Evolutionary conservation across 768 basidiomycete species (phyloP).

Genomic region (Bullera alba): DNA sequence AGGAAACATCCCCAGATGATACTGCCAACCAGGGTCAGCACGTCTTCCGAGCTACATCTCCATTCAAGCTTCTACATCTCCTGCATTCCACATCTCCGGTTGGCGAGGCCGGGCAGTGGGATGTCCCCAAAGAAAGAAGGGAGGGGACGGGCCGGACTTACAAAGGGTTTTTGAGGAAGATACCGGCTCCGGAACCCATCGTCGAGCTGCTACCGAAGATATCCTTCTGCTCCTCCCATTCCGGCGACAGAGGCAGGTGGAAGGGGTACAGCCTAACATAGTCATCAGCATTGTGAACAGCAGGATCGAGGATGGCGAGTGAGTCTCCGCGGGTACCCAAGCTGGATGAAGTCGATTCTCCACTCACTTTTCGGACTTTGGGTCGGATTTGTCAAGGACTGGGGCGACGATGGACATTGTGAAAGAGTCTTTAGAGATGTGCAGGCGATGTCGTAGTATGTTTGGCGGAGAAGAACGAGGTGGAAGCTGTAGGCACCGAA

Average conservation of each 20-base stretch:
- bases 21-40: conserved; percentile 14
- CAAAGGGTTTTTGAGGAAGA: conserved; percentile 40
- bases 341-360: neutral
- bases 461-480: too few relatives aligned
- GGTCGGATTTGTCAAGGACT: conserved; percentile 35
- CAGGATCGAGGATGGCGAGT: neutral
- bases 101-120: neutral
- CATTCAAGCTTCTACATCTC: neutral
- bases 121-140: neutral
- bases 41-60: too few relatives aligned
- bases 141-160: conserved; percentile 7
- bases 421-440: too few relatives aligned
- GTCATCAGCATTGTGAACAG: neutral
- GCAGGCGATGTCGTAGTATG: too few relatives aligned
- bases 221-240: conserved; percentile 32
- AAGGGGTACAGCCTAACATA: conserved; percentile 23
- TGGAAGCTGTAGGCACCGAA: too few relatives aligned
- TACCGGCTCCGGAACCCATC: conserved; percentile 38
- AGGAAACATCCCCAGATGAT: conserved; percentile 29
- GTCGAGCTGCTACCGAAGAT: conserved; percentile 23
- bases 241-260: conserved; percentile 26
- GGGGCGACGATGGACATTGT: conserved; percentile 29
- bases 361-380: conserved; percentile 27
- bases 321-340: neutral
- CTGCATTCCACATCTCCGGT: neutral